Base-by-base conservation (phyloP, 164 flowering plant genomes). In the Stephania japonica region DNA sequence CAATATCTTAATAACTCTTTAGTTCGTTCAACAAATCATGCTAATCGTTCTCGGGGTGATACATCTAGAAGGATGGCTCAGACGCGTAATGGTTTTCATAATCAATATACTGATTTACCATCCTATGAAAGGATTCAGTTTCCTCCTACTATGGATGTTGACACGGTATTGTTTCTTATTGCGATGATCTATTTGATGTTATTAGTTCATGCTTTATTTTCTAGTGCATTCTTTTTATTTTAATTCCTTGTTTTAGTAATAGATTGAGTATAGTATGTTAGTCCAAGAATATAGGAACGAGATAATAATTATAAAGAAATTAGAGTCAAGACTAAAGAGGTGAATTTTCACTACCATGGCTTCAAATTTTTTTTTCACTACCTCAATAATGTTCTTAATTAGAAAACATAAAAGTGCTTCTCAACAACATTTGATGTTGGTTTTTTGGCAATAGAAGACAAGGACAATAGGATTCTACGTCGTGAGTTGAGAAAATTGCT, bases 61-160 rank as follows among this genome's bases (percentile, higher is more conserved):
- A 67, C 82, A 27, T 76, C 87, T 41, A 66, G 80, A 25, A 84
- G 97, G 83, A 75, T 81, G 80, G 70, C 88, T 24, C 87, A 78
- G 67, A 71, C 82, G 70, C 81, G 97, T 79, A 78, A 75, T 77
- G 82, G 81, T 65, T 38, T 83, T 70, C 78, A 43, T 8, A 75
- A 72, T 49, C 85, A 67, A 56, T 56, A 85, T 76, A 82, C 81
- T 77, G 68, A 82, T 21, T 50, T 78, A 73, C 72, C 84, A 71
- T 65, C 85, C 7, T 13, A 32, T 44, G 42, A 73, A 82, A 62
- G 79, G 69, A 25, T 82, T 6, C 75, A 63, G 38, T 93, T 93
- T 81, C 98, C 96, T 53, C 18, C 84, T 21, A 74, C 79, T 76
- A 89, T 93, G 97, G 88, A 85, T 82, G 21, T 89, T 6, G n/a